A percentile compares a stretch with the other conserved stretches of the same genome.
These are phyloP conservation scores for Hansenula sp. DNA, from an alignment of 1,139 yeast species.

Conservation along the genomic window DNA sequence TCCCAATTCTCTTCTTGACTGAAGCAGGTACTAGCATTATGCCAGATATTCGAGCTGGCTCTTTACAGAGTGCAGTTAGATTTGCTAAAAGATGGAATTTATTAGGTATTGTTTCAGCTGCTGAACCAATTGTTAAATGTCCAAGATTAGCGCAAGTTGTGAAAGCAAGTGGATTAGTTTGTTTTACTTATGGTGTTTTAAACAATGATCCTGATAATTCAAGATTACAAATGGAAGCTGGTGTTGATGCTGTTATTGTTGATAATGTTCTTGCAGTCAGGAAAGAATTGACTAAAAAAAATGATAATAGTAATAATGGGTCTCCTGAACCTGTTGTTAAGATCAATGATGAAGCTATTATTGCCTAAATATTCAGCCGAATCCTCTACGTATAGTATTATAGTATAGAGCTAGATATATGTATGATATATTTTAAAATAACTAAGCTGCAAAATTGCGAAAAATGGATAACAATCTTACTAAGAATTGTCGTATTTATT, in stretches of 20 bases:
- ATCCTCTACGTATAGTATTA: too few relatives aligned
- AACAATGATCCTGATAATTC: constrained; percentile 88
- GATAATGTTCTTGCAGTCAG: constrained; percentile 93
- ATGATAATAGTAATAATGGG: not conserved
- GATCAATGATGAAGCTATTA: not conserved
- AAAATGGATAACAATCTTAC: too few relatives aligned
- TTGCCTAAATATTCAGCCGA: too few relatives aligned
- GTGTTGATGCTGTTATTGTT: constrained; percentile 97
- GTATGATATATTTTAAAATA: too few relatives aligned
- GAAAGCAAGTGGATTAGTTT: constrained; percentile 85
- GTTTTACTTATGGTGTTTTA: constrained; percentile 85
- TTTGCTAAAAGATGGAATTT: constrained; percentile 91
- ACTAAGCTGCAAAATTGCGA: too few relatives aligned
- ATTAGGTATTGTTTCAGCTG: constrained; percentile 89
- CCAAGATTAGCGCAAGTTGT: constrained; percentile 89
- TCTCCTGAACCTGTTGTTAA: not conserved
- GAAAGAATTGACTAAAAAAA: constrained; percentile 52
- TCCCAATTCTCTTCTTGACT: constrained; percentile 84
- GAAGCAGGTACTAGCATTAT: constrained; percentile 79
- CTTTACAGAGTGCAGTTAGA: constrained; percentile 87
- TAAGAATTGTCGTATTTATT: too few relatives aligned
- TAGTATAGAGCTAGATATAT: too few relatives aligned
- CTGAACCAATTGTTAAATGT: constrained; percentile 76
- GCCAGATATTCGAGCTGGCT: constrained; percentile 88
- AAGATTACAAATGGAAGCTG: constrained; percentile 83